Percentiles rank a stretch among this genome's conserved stretches.
These are phyloP conservation scores for Phalaenopsis equestris DNA, from an alignment of 106 monocot genomes.

Conservation along the genomic window DNA sequence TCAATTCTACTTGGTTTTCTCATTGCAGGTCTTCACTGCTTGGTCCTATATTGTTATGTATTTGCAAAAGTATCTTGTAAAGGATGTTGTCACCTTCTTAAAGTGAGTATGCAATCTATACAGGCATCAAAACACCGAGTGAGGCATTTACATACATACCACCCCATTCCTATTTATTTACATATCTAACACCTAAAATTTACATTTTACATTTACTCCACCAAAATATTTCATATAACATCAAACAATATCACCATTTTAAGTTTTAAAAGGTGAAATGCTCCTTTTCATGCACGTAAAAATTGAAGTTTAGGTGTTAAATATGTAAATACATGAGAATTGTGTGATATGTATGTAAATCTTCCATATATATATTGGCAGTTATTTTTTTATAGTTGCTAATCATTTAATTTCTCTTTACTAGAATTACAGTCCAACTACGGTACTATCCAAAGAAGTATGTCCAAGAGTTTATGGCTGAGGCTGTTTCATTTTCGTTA, in stretches of 20 bases:
- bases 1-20: slow-evolving; percentile 9
- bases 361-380: background rate
- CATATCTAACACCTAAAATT: too few species aligned
- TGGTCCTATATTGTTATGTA: slow-evolving; percentile 80
- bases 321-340: too few species aligned
- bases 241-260: too few species aligned
- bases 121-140: background rate
- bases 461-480: slow-evolving; percentile 87
- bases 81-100: slow-evolving; percentile 57
- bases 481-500: slow-evolving; percentile 74
- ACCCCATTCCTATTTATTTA: too few species aligned
- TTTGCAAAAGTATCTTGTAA: slow-evolving; percentile 75
- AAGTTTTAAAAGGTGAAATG: too few species aligned
- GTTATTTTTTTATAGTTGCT: background rate
- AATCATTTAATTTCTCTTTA: background rate
- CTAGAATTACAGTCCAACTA: slow-evolving; percentile 56
- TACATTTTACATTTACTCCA: too few species aligned
- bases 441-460: slow-evolving; percentile 73
- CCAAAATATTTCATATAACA: too few species aligned
- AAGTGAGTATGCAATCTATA: slow-evolving; percentile 40
- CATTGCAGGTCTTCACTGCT: slow-evolving; percentile 79
- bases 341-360: too few species aligned
- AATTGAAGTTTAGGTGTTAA: too few species aligned
- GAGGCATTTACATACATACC: background rate
- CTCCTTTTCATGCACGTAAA: too few species aligned